phyloP scores from a whole-genome alignment of 2,329 filamentous ascomycete species.

The Aspergillus proliferans region DNA sequence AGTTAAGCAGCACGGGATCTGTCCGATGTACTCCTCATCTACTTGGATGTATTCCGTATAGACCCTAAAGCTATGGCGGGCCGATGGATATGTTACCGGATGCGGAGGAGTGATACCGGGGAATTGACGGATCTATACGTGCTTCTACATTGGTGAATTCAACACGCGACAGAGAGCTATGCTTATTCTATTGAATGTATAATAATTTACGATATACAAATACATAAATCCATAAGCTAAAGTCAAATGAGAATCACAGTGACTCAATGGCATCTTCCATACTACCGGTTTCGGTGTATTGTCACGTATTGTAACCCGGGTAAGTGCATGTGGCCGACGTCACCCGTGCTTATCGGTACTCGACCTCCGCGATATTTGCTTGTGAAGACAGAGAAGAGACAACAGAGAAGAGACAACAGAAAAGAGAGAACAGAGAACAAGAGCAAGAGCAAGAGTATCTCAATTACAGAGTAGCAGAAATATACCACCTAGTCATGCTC shows the following conservation, averaged over 20 bases:
- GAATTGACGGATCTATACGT: neutral
- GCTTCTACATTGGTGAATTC: neutral
- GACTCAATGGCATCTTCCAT: neutral
- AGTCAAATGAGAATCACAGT: neutral
- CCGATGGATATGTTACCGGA: neutral
- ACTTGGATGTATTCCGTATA: no score
- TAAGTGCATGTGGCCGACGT: slow-evolving; percentile 12
- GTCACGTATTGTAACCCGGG: slow-evolving; percentile 9
- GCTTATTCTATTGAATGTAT: no score
- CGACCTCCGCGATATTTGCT: neutral
- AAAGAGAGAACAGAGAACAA: neutral
- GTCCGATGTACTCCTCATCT: no score
- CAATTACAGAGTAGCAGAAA: neutral
- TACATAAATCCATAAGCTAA: neutral
- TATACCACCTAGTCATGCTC: neutral
- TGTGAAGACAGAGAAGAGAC: neutral
- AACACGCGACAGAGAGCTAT: no score
- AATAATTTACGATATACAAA: neutral
- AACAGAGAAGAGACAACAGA: neutral
- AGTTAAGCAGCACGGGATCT: no score
- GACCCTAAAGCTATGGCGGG: no score
- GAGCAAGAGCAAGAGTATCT: neutral
- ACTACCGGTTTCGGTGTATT: slow-evolving; percentile 6
- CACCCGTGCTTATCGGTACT: slow-evolving; percentile 2
- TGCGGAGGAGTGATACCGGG: neutral